A percentile compares a stretch with the other conserved stretches of the same genome.
Conservation (phyloP, 805 yeast genomes). For the Ogataea nitratoaversa region DNA sequence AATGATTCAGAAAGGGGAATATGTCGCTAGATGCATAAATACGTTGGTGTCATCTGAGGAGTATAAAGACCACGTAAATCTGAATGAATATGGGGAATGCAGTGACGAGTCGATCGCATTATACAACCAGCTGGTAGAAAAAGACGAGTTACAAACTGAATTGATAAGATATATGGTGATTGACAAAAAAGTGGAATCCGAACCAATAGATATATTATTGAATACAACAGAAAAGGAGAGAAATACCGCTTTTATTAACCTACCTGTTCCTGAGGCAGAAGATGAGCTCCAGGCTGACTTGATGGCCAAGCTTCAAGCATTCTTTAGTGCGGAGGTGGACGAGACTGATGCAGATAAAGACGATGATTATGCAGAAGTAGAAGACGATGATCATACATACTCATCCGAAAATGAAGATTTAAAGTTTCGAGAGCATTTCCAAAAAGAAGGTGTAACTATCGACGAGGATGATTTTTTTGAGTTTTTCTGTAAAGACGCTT, state of each 20-base stretch:
- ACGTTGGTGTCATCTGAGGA: neutral
- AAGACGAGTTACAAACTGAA: constrained; percentile 27
- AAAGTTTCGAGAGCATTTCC: constrained; percentile 18
- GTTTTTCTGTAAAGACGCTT: constrained; percentile 51
- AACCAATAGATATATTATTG: neutral
- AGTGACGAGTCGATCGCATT: constrained; percentile 4
- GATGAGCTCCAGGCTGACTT: constrained; percentile 19
- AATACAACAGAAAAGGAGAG: constrained; percentile 12
- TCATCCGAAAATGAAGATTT: neutral
- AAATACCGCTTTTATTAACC: neutral
- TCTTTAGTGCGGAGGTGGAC: constrained; percentile 17
- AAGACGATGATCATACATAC: constrained; percentile 5
- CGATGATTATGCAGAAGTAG: constrained; percentile 21
- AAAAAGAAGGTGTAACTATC: constrained; percentile 38
- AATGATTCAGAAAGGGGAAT: neutral
- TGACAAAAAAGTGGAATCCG: constrained; percentile 11
- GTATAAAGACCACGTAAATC: constrained; percentile 83
- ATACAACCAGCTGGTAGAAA: constrained; percentile 13
- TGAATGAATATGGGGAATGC: constrained; percentile 85
- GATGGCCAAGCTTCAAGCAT: constrained; percentile 19
- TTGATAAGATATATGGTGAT: constrained; percentile 21
- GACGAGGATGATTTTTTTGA: constrained; percentile 72
- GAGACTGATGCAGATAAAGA: constrained; percentile 18
- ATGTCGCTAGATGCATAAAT: neutral
- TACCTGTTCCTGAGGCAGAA: neutral